phyloP scores from a whole-genome alignment of 768 basidiomycete genomes.

The Clavaria fumosa region DNA sequence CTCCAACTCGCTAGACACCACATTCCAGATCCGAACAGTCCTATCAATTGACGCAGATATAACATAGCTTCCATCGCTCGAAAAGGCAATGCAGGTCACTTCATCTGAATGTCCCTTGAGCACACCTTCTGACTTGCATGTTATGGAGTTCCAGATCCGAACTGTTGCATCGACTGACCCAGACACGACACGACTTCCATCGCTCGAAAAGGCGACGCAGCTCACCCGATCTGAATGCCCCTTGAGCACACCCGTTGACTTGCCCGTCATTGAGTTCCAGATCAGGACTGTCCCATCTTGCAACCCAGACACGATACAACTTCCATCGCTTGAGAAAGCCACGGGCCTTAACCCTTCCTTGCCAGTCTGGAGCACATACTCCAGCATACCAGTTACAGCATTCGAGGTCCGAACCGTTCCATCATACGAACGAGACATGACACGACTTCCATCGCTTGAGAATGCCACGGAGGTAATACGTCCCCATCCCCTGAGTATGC shows the following conservation, averaged over 20 bases:
- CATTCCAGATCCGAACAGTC: slow-evolving; percentile 23
- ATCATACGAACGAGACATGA: slow-evolving; percentile 36
- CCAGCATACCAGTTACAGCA: background rate
- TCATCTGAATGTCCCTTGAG: slow-evolving; percentile 6
- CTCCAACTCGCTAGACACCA: background rate
- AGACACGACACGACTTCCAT: slow-evolving; percentile 14
- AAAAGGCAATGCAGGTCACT: slow-evolving; percentile 25
- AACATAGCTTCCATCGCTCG: slow-evolving; percentile 33
- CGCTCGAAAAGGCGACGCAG: slow-evolving; percentile 15
- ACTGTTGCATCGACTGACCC: slow-evolving; percentile 11
- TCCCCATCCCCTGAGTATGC: no score
- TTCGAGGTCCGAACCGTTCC: slow-evolving; percentile 27
- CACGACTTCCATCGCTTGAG: slow-evolving; percentile 33
- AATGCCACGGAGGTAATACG: slow-evolving; percentile 32
- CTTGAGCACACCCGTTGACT: background rate
- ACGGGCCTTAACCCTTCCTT: slow-evolving; percentile 3
- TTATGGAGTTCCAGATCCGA: slow-evolving; percentile 13
- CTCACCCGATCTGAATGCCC: slow-evolving; percentile 7
- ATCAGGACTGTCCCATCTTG: slow-evolving; percentile 2
- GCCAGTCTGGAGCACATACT: background rate
- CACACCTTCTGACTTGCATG: background rate
- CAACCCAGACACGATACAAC: slow-evolving; percentile 2
- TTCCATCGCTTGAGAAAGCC: slow-evolving; percentile 7
- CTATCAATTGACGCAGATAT: slow-evolving; percentile 36
- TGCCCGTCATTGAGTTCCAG: slow-evolving; percentile 8